phyloP scores from a whole-genome alignment of 345 rosid species.

The Eucalyptus victrix region DNA sequence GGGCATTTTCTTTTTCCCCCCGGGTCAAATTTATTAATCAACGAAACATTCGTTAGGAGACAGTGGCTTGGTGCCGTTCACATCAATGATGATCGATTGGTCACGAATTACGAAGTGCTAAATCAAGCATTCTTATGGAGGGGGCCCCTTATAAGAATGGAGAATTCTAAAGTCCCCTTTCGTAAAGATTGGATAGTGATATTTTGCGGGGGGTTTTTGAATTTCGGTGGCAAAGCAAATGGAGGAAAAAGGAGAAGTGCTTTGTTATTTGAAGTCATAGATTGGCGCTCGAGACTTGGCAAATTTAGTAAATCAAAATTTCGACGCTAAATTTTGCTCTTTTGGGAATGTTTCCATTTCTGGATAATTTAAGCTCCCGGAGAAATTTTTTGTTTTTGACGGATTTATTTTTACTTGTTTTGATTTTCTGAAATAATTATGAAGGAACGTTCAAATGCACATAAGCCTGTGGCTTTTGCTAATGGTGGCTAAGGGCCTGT shows the following conservation, averaged over 20 bases:
- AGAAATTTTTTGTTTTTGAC: not conserved
- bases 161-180: not conserved
- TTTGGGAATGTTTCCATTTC: not conserved
- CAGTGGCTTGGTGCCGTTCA: not conserved
- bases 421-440: not conserved
- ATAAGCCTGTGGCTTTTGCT: not conserved
- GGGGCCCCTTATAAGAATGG: not conserved
- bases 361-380: not conserved
- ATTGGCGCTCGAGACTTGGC: not conserved
- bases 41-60: not conserved
- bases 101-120: not conserved
- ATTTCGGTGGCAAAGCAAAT: not conserved
- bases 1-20: not conserved
- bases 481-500: rapidly evolving
- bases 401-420: not conserved
- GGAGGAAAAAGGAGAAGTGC: not conserved
- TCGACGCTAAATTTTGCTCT: not conserved
- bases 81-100: not conserved
- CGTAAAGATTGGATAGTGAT: not conserved
- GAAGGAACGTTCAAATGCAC: not conserved
- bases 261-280: not conserved
- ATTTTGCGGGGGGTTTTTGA: not conserved
- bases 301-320: not conserved
- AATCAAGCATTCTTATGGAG: not conserved
- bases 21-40: not conserved